Conservation (phyloP, 2,329 filamentous ascomycete species). For the Pleoardoris graminearum region DNA sequence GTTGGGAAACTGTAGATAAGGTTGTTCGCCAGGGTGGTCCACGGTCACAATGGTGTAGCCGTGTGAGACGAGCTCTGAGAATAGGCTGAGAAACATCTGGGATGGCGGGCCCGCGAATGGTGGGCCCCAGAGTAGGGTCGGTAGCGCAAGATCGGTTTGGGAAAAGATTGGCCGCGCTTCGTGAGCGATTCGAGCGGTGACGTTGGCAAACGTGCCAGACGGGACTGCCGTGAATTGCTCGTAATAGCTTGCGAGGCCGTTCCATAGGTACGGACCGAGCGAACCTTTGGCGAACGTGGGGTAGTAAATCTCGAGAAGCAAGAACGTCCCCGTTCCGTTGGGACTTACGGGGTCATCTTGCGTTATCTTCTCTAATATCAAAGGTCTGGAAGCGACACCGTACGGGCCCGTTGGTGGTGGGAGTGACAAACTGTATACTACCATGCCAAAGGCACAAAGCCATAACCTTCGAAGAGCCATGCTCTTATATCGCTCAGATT, state of each 20-base stretch:
- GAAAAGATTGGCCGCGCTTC: slow-evolving; percentile 10
- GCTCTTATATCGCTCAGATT: too few species aligned
- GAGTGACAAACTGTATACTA: slow-evolving; percentile 4
- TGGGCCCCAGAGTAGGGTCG: slow-evolving; percentile 19
- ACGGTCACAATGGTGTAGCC: slow-evolving; percentile 19
- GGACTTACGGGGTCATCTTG: slow-evolving; percentile 18
- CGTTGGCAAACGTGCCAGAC: slow-evolving; percentile 6
- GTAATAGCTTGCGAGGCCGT: slow-evolving; percentile 4
- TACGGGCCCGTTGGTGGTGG: slow-evolving; percentile 22
- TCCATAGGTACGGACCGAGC: slow-evolving; percentile 7
- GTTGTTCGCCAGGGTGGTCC: slow-evolving; percentile 24
- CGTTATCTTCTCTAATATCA: slow-evolving; percentile 16
- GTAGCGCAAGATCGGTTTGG: not conserved
- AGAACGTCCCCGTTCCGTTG: slow-evolving; percentile 11
- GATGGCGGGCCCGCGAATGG: slow-evolving; percentile 15
- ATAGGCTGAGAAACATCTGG: slow-evolving; percentile 11
- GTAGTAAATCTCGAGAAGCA: slow-evolving; percentile 21
- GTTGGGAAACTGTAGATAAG: slow-evolving; percentile 20
- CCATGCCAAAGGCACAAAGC: not conserved
- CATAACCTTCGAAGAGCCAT: too few species aligned
- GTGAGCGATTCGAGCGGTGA: slow-evolving; percentile 3
- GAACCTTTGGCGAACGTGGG: slow-evolving; percentile 7
- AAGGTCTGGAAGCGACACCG: slow-evolving; percentile 16
- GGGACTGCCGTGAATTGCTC: slow-evolving; percentile 10
- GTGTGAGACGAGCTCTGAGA: slow-evolving; percentile 16